Conservation (phyloP, 805 yeast genomes). For the Nakazawaea laoshanensis region DNA sequence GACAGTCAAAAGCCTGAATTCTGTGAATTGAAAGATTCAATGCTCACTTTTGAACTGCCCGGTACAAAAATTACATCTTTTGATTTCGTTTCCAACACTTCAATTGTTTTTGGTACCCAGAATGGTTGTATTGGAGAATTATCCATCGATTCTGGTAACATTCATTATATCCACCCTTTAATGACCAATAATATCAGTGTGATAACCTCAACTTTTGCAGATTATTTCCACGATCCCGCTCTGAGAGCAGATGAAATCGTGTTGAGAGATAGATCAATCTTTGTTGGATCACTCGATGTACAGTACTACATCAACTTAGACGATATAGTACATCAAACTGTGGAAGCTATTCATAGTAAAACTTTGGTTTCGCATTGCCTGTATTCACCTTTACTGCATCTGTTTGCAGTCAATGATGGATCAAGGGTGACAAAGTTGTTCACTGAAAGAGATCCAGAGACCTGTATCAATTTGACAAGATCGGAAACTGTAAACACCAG, state of each 20-base stretch:
- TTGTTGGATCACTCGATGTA: constrained; percentile 28
- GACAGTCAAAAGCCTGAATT: constrained; percentile 12
- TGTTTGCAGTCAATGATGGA: constrained; percentile 8
- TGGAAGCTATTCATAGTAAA: not conserved
- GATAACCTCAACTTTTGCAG: constrained; percentile 17
- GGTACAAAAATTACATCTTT: constrained; percentile 32
- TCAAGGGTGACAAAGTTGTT: constrained; percentile 5
- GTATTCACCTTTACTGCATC: constrained; percentile 6
- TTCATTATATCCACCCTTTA: constrained; percentile 17
- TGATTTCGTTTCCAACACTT: constrained; percentile 35
- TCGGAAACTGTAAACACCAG: constrained; percentile 33
- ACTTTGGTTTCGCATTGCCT: constrained; percentile 1
- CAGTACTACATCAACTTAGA: constrained; percentile 26
- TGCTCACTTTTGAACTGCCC: constrained; percentile 18
- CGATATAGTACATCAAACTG: constrained; percentile 1
- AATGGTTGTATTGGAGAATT: constrained; percentile 58
- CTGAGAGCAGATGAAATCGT: constrained; percentile 8
- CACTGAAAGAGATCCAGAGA: constrained; percentile 5
- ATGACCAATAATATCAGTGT: constrained; percentile 8
- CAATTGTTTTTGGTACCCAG: constrained; percentile 46
- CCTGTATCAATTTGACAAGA: constrained; percentile 11
- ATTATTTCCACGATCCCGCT: constrained; percentile 24
- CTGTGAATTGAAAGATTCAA: constrained; percentile 15
- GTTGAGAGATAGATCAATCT: constrained; percentile 23
- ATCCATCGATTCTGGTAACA: constrained; percentile 17